Base-by-base conservation (phyloP, 208 protist genomes). In the Acanthamoeba lenticulata region DNA sequence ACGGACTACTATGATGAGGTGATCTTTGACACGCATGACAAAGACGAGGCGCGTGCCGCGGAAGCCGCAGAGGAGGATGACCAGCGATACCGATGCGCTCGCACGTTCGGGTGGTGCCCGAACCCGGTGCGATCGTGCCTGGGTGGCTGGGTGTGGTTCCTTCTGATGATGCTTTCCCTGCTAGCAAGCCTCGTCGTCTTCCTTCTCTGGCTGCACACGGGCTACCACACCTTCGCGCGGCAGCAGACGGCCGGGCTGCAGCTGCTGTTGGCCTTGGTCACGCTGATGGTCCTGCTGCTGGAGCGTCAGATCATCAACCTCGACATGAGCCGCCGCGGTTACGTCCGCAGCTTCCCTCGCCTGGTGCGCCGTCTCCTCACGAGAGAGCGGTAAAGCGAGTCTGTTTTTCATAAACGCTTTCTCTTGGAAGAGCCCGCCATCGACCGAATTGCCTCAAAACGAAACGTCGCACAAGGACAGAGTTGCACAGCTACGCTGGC, bases 301-400 rank as follows among this genome's bases (percentile, higher is more conserved):
- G 67, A 77, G 21, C 67, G 67, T 2, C 67, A 77, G 67, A 77
- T 77, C 67, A 77, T 77, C 67, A 77, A 77, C 38, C 67, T 77
- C 67, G 67, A 77, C 38, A 77, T 77, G 34, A 77, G 36, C 67
- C 29, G 38, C 1, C 29, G 67, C 4, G 67, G 67, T 13, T 44
- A 44, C 67, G 15, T 77, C 34, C 67, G 67, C 38, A 77, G 67
- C 67, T 77, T 77, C 38, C 67, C 67, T 2, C 67, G 29, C 1
- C 29, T 77, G 19, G 67, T 77, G 2, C 34, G 67, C 0, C 29
- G 67, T 1, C 38, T 77, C 34, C 65, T 74, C n/a, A n/a, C n/a
- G n/a, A n/a, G n/a, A n/a, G n/a, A n/a, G n/a, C n/a, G n/a, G n/a
- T n/a, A n/a, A n/a, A n/a, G n/a, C n/a, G n/a, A n/a, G n/a, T n/a